Base-by-base conservation (phyloP, 805 yeast genomes). In the Wickerhamomyces alni region DNA sequence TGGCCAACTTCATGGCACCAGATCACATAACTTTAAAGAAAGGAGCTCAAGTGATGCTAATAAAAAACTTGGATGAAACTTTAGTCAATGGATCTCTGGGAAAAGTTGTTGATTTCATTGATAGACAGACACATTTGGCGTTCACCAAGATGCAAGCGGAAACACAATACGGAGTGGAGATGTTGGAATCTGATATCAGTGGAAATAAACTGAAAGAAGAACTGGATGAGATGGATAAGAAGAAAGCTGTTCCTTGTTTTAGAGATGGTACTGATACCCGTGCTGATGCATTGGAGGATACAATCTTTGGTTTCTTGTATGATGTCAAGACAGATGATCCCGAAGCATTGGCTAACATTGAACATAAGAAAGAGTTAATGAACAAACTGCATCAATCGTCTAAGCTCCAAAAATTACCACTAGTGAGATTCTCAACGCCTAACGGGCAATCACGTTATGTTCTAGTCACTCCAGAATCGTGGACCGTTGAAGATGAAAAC, bases 21-120 rank as follows among this genome's bases (percentile, higher is more conserved):
- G 63, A 67, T 28, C 62, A 60, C 28, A 55, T 85, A 12, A 65
- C 65, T 7, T 61, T 85, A 50, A 85, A 83, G 52, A 71, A 71
- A 40, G 82, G 82, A 33, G 87, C 91, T 0, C 93, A 84, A 59
- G 94, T 85, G 1, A 84, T 85, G 91, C 76, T 84, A 69, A 70
- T 84, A 35, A 84, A 84, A 54, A 85, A 85, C 53, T 69, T 80
- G 41, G 91, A 82, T 54, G 81, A 75, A 22, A 70, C 77, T 0
- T 64, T 85, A 35, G 93, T 84, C 10, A 85, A 85, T 61, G 94
- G 94, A 0, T 77, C 88, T 0, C 61, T 84, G 25, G 94, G 94
- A 0, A 79, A 69, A 48, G 82, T 85, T 1, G 58, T 80, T 30
- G 82, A 70, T 42, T 80, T 78, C 46, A 59, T 74, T 25, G 78